These are phyloP conservation scores for Xylariaceae sp. DNA, from an alignment of 2,329 filamentous ascomycete species.

Conservation along the genomic window DNA sequence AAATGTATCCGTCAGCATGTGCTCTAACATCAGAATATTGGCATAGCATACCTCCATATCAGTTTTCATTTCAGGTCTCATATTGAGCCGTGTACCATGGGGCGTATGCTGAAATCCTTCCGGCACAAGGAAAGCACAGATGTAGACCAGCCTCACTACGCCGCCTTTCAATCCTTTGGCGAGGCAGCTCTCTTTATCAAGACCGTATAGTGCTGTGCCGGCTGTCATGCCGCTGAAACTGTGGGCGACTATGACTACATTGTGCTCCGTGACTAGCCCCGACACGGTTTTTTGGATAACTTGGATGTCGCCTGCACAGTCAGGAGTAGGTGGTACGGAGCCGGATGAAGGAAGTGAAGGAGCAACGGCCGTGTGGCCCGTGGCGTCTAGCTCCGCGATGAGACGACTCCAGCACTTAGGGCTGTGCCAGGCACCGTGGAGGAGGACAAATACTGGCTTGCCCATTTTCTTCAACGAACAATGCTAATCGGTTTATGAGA, in stretches of 20 bases:
- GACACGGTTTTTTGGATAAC: conserved; percentile 15
- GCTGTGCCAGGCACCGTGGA: conserved; percentile 24
- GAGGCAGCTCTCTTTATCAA: conserved; percentile 17
- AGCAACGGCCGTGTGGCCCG: conserved; percentile 14
- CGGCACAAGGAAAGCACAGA: conserved; percentile 22
- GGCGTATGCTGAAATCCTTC: conserved; percentile 23
- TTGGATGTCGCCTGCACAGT: conserved; percentile 19
- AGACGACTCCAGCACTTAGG: conserved; percentile 18
- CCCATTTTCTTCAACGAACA: conserved; percentile 8
- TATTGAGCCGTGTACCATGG: conserved; percentile 15
- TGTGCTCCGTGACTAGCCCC: conserved; percentile 11
- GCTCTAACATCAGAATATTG: not conserved
- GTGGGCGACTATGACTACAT: conserved; percentile 23
- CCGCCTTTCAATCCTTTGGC: conserved; percentile 16
- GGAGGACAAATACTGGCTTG: conserved; percentile 20
- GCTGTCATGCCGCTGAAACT: conserved; percentile 24
- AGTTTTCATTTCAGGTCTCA: conserved; percentile 20
- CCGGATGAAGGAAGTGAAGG: conserved; percentile 20
- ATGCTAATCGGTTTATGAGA: too few species aligned
- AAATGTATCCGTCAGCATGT: too few species aligned
- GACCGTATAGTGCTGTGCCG: conserved; percentile 20
- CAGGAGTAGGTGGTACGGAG: conserved; percentile 14
- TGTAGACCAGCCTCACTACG: conserved; percentile 22
- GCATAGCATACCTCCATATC: conserved; percentile 14
- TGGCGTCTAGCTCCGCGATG: conserved; percentile 12